Conservation (phyloP, 306 rosid species). For the Prunus armeniaca region DNA sequence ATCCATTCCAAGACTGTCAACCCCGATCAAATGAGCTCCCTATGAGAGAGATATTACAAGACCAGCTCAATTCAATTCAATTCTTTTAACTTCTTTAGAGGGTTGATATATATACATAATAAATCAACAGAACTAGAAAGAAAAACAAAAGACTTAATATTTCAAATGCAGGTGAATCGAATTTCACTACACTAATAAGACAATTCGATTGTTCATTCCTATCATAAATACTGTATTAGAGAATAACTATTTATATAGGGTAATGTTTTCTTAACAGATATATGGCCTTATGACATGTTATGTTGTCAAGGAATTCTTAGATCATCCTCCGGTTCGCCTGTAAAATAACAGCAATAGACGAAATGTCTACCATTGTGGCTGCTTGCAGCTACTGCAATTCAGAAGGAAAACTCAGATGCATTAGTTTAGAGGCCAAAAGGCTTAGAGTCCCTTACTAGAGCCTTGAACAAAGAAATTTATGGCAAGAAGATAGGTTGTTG, state of each 20-base stretch:
- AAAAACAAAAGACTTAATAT: not conserved
- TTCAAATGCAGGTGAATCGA: not conserved
- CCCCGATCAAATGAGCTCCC: slow-evolving; percentile 85
- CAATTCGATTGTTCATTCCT: not conserved
- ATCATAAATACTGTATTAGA: too few species aligned
- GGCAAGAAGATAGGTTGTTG: not conserved
- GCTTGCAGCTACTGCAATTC: not conserved
- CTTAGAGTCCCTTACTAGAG: not conserved
- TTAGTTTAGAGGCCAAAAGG: not conserved
- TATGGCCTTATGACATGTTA: too few species aligned
- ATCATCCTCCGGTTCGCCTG: not conserved
- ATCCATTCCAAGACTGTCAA: slow-evolving; percentile 93
- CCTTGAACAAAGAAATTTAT: not conserved
- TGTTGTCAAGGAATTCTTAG: not conserved
- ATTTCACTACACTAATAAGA: not conserved
- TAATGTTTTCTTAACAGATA: not conserved
- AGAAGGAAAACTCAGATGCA: not conserved
- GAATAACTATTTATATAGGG: not conserved
- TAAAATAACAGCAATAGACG: too few species aligned
- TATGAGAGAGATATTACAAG: slow-evolving; percentile 22
- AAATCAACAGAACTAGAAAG: not conserved
- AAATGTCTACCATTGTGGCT: not conserved
- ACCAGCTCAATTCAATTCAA: not conserved
- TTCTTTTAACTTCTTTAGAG: not conserved
- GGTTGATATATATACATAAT: not conserved